Evolutionary conservation across 2,329 filamentous ascomycete species (phyloP), one percentile per base, ranked within the genome.

Genomic region (Aspergillus pseudotamarii): DNA sequence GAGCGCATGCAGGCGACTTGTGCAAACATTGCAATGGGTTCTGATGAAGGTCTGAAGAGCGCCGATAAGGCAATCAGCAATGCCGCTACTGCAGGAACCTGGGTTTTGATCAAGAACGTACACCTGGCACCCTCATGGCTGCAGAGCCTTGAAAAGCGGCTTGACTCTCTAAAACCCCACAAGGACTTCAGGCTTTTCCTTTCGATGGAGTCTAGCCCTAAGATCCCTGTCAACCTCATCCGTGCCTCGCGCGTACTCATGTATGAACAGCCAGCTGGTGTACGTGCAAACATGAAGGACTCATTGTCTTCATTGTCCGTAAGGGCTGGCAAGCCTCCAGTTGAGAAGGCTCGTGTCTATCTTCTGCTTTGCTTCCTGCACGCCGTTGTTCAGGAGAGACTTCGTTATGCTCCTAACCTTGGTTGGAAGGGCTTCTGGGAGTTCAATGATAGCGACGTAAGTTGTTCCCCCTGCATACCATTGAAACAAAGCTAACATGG

Each of bases 361-460:
- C 85, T 99, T 55, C 83, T 99, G 56, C 85, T 99, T 43, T 95
- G 91, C 3, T 98, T 99, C 86, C 77, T 99, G 71, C 95, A 99
- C 76, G 96, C 95, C 8, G 94, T 99, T 43, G 89, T 97, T 12
- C 95, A 99, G 78, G 95, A 99, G 79, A 86, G 96, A 71, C 83
- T 99, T 66, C 91, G 95, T 66, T 99, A 99, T 77, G 94, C 94
- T 28, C 96, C 95, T 0, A 94, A 86, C 62, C 83, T 99, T 60
- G 95, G 95, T 64, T 99, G 95, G 95, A 97, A 96, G 83, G 93
- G 93, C 59, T 97, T 97, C 85, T 99, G 96, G 95, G 96, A 99
- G 80, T 99, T 99, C 79, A 99, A 99, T 76, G 96, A 99, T 79
- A 96, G 94, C 71, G 95, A 99, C 80, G 92, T 96, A 87, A 91